These are phyloP conservation scores for Zymoseptoria ardabiliae DNA, from an alignment of 2,329 filamentous ascomycete species.

Conservation along the genomic window DNA sequence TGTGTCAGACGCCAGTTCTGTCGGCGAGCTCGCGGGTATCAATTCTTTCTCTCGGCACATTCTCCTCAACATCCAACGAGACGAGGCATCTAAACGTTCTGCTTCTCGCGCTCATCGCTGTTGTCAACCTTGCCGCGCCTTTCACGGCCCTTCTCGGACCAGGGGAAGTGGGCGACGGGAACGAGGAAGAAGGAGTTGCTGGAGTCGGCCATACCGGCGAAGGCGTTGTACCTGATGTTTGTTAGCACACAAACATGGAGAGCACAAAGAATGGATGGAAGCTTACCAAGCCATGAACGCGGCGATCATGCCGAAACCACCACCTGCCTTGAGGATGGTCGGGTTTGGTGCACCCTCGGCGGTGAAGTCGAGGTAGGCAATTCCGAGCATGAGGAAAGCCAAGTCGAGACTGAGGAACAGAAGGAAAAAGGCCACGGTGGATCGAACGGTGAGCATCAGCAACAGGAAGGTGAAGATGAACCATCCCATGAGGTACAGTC, in stretches of 20 bases:
- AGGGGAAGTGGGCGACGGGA: constrained; percentile 89
- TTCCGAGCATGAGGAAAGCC: constrained; percentile 51
- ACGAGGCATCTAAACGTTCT: constrained; percentile 14
- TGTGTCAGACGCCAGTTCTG: background rate
- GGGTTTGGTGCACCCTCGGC: constrained; percentile 33
- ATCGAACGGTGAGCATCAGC: constrained; percentile 47
- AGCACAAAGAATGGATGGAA: background rate
- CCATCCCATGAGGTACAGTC: constrained; percentile 54
- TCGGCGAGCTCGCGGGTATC: too few species aligned
- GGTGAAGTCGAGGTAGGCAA: constrained; percentile 41
- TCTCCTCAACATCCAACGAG: too few species aligned
- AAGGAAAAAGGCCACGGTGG: constrained; percentile 51
- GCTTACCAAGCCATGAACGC: constrained; percentile 45
- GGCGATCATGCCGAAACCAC: constrained; percentile 46
- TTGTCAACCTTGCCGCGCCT: constrained; percentile 44
- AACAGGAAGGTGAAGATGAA: constrained; percentile 53
- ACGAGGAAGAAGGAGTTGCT: constrained; percentile 77
- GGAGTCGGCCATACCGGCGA: constrained; percentile 49
- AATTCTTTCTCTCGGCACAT: too few species aligned
- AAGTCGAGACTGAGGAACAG: constrained; percentile 54
- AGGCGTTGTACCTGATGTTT: constrained; percentile 39
- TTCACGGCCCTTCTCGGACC: constrained; percentile 71
- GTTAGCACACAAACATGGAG: background rate
- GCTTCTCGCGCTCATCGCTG: constrained; percentile 28
- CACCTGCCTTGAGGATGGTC: constrained; percentile 44